A percentile compares a stretch with the other conserved stretches of the same genome.
phyloP scores from a whole-genome alignment of 306 rosid genomes.

The Trifolium pratense region DNA sequence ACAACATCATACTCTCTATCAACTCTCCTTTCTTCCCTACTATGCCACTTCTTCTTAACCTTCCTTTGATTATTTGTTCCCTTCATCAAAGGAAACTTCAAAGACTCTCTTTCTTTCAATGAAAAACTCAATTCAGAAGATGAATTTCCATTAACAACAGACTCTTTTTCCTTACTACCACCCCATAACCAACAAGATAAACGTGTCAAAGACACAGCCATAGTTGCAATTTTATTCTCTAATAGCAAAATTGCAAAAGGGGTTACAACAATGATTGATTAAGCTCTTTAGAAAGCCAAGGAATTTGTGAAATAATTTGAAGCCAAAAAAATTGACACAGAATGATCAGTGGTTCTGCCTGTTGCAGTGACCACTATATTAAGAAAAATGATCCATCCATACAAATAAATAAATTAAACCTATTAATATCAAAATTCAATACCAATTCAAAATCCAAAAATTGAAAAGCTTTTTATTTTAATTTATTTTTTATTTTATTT shows the following conservation, averaged over 20 bases:
- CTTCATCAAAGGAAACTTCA: conserved; percentile 63
- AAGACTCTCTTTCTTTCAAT: conserved; percentile 59
- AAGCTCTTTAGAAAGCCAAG: conserved; percentile 36
- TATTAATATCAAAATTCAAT: conserved; percentile 25
- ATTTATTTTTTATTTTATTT: not conserved
- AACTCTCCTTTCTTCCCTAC: conserved; percentile 72
- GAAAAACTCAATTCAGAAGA: conserved; percentile 63
- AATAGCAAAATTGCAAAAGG: conserved; percentile 28
- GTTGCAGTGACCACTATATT: conserved; percentile 73
- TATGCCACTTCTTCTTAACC: conserved; percentile 69
- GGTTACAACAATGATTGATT: conserved; percentile 9
- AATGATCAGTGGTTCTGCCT: conserved; percentile 67
- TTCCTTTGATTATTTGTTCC: conserved; percentile 58
- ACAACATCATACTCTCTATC: conserved; percentile 82
- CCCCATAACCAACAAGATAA: conserved; percentile 77
- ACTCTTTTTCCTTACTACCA: conserved; percentile 75
- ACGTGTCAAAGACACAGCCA: conserved; percentile 81
- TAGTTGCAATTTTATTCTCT: conserved; percentile 40
- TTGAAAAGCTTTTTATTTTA: not conserved
- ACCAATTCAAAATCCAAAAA: conserved; percentile 14
- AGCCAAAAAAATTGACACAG: conserved; percentile 43
- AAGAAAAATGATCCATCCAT: conserved; percentile 53
- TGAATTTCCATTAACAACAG: conserved; percentile 59
- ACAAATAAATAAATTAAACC: conserved; percentile 43
- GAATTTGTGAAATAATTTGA: conserved; percentile 40